Conservation (phyloP, 164 flowering plant genomes). For the Malania oleifera region DNA sequence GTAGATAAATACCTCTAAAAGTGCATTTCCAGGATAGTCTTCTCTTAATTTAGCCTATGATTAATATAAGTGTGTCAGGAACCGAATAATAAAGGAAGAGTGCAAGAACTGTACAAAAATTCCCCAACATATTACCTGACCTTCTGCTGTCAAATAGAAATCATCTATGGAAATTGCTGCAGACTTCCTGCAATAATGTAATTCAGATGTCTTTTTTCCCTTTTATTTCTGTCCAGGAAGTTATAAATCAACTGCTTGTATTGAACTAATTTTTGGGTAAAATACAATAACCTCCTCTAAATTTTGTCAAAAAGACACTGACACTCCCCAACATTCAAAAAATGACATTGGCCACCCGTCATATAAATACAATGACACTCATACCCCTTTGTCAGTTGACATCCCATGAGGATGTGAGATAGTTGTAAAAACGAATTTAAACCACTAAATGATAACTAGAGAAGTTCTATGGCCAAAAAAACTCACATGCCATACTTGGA, state of each 20-base stretch:
- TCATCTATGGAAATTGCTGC: conserved; percentile 95
- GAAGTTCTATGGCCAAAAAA: too few relatives aligned
- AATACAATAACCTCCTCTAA: too few relatives aligned
- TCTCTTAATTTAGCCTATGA: conserved; percentile 71
- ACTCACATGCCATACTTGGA: too few relatives aligned
- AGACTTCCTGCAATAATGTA: conserved; percentile 52
- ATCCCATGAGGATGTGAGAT: too few relatives aligned
- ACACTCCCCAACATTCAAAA: too few relatives aligned
- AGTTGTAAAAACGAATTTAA: too few relatives aligned
- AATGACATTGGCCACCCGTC: too few relatives aligned
- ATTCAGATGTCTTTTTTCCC: conserved; percentile 9
- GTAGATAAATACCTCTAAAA: conserved; percentile 63
- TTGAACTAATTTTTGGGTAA: too few relatives aligned
- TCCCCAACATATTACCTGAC: conserved; percentile 47
- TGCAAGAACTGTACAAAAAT: background rate
- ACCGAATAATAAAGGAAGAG: conserved; percentile 4
- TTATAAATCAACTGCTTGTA: background rate
- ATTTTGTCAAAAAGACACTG: too few relatives aligned
- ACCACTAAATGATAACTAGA: too few relatives aligned
- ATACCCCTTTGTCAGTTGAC: too few relatives aligned
- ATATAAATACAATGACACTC: too few relatives aligned
- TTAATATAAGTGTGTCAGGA: conserved; percentile 6
- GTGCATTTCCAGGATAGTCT: conserved; percentile 74
- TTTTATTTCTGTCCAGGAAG: background rate
- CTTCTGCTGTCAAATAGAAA: conserved; percentile 86